Percentiles rank a stretch among this genome's conserved stretches.
Evolutionary conservation across 2,329 filamentous ascomycete species (phyloP).

Genomic region (Ophiostoma sp.): DNA sequence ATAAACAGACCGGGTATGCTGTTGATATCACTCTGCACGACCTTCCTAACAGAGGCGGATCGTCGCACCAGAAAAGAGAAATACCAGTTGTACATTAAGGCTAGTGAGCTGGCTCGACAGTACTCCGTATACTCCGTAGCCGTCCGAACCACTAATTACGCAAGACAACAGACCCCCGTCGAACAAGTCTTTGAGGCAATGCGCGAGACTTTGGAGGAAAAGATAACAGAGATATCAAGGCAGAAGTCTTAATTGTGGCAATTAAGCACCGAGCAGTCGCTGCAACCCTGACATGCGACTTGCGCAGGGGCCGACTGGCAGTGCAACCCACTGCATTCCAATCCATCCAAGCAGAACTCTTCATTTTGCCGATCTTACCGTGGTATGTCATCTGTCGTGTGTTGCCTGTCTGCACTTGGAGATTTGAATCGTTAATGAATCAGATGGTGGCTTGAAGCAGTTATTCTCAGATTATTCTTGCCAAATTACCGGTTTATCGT

Average conservation of each 20-base stretch:
- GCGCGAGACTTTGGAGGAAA: not conserved
- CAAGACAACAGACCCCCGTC: not conserved
- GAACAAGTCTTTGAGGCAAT: not conserved
- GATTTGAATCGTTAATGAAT: not conserved
- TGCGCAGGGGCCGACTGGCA: constrained; percentile 3
- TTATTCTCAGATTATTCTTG: not conserved
- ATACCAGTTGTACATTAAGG: not conserved
- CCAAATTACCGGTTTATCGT: not conserved
- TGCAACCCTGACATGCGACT: not conserved
- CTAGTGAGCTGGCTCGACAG: not conserved
- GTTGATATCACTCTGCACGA: constrained; percentile 7
- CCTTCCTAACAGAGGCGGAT: constrained; percentile 10
- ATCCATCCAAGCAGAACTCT: not conserved
- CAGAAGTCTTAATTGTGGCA: not conserved
- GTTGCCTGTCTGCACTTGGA: too few relatives aligned
- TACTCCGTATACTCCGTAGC: too few relatives aligned
- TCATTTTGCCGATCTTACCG: not conserved
- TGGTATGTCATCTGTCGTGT: not conserved
- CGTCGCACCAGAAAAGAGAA: constrained; percentile 1
- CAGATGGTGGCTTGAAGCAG: not conserved
- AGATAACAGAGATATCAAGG: not conserved
- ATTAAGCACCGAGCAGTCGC: not conserved
- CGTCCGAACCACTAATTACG: not conserved
- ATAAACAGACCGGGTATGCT: not conserved
- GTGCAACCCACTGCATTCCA: not conserved